Evolutionary conservation across 2,329 filamentous ascomycete species (phyloP), one percentile per base, ranked within the genome.

Genomic region (Emergomyces africanus): DNA sequence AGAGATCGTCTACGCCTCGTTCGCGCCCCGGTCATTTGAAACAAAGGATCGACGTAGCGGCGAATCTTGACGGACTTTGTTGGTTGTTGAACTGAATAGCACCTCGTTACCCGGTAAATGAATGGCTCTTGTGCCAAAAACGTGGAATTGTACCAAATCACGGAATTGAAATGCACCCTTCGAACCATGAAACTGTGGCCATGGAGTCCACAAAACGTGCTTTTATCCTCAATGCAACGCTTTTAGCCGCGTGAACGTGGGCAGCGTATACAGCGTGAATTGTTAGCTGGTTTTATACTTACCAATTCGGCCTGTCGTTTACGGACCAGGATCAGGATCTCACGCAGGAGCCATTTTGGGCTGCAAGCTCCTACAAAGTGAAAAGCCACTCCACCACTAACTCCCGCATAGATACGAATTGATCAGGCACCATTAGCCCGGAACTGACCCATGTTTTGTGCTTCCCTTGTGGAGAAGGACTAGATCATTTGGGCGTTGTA

Each of bases 1-100:
- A 55, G 15, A n/a, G 54, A 44, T 55, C 54, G 28, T 42, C 54
- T 44, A 54, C 54, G 39, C 39, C 54, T 46, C 23, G 39, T 18
- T 55, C 23, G 28, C 20, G 14, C 39, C 39, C 54, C 23, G 9
- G 39, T 37, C 54, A 42, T 55, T 42, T 35, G 54, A 55, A 39
- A 55, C 54, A 55, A 54, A 55, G 39, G 54, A 55, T 55, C 54
- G 14, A 55, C 54, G 15, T 30, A 44, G 54, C 39, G 28, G 54
- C 54, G 54, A 55, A 55, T 55, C 23, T 33, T n/a, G 39, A 30
- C 37, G 4, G 23, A 44, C 39, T 55, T 55, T 42, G 37, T 55
- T n/a, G 15, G 28, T 39, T 55, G 39, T 42, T 30, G 54, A 33
- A n/a, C 54, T 44, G 39, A 20, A 44, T 44, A 55, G 25, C 37